Evolutionary conservation across 1,284 basidiomycete genomes (phyloP).

Genomic region (Neolentinus lepideus): DNA sequence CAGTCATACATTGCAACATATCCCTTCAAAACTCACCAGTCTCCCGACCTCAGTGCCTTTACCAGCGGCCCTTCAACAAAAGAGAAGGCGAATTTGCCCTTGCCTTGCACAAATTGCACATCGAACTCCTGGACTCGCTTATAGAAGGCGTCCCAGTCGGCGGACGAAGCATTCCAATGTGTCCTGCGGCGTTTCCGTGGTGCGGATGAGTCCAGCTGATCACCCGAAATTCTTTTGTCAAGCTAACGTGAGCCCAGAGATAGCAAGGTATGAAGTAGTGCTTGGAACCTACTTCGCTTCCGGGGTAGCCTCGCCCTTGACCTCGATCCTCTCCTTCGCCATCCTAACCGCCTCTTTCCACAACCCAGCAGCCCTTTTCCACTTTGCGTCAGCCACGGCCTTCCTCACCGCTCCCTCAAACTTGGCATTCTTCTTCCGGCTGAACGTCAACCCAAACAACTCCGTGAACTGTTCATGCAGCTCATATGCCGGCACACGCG

Average conservation of each 20-base stretch:
- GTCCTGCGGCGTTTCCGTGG: constrained; percentile 76
- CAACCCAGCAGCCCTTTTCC: constrained; percentile 78
- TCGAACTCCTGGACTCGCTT: constrained; percentile 77
- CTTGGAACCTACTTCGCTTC: constrained; percentile 25
- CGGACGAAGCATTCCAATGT: constrained; percentile 38
- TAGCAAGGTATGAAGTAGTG: no score
- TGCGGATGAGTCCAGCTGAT: constrained; percentile 26
- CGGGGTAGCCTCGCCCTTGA: constrained; percentile 24
- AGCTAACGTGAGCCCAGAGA: no score
- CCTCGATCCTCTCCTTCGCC: constrained; percentile 56
- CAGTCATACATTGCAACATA: constrained; percentile 1
- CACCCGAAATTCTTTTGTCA: constrained; percentile 1
- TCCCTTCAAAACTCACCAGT: constrained; percentile 61
- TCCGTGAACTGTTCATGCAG: constrained; percentile 78
- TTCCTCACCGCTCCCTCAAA: constrained; percentile 84
- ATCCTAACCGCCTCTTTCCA: constrained; percentile 79
- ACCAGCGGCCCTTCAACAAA: constrained; percentile 97
- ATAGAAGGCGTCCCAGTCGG: constrained; percentile 72
- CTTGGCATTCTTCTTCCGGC: constrained; percentile 82
- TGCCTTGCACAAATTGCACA: constrained; percentile 76
- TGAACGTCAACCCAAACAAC: constrained; percentile 87
- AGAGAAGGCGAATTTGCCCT: constrained; percentile 86
- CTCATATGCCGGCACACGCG: constrained; percentile 67
- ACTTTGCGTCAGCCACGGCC: constrained; percentile 78
- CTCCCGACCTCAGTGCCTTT: constrained; percentile 83